Conservation (phyloP, 306 rosid genomes). For the Senna siamea region DNA sequence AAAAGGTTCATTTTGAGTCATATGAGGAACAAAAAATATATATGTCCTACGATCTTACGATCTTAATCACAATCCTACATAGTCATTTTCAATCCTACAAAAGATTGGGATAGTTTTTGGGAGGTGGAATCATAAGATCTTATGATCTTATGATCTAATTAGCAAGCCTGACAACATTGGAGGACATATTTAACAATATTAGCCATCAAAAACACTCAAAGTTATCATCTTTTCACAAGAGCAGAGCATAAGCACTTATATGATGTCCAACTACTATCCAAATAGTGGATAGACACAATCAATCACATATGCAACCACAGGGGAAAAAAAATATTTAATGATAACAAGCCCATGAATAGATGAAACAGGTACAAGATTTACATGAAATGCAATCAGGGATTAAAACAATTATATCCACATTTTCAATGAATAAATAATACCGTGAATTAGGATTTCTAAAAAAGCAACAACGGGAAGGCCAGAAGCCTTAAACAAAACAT, state of each 20-base stretch:
- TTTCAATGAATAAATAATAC: not conserved
- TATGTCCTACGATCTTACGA: too few relatives aligned
- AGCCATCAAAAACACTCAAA: not conserved
- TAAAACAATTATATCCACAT: not conserved
- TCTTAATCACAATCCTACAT: too few relatives aligned
- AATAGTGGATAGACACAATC: constrained; percentile 1
- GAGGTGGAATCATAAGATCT: too few relatives aligned
- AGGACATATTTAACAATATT: not conserved
- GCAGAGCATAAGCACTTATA: not conserved
- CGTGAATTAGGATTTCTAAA: not conserved
- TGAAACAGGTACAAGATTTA: not conserved
- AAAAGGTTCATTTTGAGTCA: too few relatives aligned
- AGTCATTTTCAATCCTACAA: too few relatives aligned
- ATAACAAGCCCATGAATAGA: not conserved
- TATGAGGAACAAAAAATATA: too few relatives aligned
- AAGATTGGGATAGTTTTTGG: too few relatives aligned
- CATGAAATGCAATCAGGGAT: not conserved
- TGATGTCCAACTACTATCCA: not conserved
- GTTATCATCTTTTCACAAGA: not conserved
- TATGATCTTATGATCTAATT: too few relatives aligned
- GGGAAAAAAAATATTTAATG: not conserved
- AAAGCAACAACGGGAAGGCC: not conserved
- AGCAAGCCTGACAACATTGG: too few relatives aligned
- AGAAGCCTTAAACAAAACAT: not conserved
- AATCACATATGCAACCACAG: constrained; percentile 3